Evolutionary conservation across 2,329 filamentous ascomycete species (phyloP), one percentile per base, ranked within the genome.

Genomic region (Botrytis porri): DNA sequence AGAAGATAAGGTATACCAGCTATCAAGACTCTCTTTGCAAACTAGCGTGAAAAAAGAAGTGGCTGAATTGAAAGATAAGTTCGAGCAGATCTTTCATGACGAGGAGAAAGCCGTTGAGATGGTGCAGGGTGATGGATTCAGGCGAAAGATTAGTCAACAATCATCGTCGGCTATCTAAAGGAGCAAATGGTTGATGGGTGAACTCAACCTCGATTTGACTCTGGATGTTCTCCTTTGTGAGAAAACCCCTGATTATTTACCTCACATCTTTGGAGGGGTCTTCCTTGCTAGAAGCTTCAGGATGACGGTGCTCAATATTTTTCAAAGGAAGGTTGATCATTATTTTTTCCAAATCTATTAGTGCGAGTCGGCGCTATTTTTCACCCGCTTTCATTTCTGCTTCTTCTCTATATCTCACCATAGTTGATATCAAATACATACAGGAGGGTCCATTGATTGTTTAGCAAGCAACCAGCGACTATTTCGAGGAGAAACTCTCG

Each of bases 61-160:
- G 60, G 32, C 39, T n/a, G 71, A n/a, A 16, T 61, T 80, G 64
- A 77, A 77, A 70, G 63, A 60, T 2, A 73, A 69, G 20, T 77
- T 78, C 29, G 76, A 78, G 54, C 70, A 74, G n/a, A 73, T 79
- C 1, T 76, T 76, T 63, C 41, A 70, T 41, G 73, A 78, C 64
- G 73, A 76, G 29, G 71, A 74, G 29, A 54, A 41, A 22, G 77
- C 77, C 5, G 32, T 76, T 6, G 20, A n/a, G 35, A 70, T 70
- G 67, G 16, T 78, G 77, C 45, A 45, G 63, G 32, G 48, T 72
- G n/a, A 45, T 75, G 39, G 35, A 29, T 22, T 10, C n/a, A 20
- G 48, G 69, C 10, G 66, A 69, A 54, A 62, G 60, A 32, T 41
- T 61, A 25, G 65, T 25, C 48, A 32, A 57, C 18, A 12, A 32